Conservation (phyloP, 2,329 filamentous ascomycete genomes). For the Trichoderma koningii region DNA sequence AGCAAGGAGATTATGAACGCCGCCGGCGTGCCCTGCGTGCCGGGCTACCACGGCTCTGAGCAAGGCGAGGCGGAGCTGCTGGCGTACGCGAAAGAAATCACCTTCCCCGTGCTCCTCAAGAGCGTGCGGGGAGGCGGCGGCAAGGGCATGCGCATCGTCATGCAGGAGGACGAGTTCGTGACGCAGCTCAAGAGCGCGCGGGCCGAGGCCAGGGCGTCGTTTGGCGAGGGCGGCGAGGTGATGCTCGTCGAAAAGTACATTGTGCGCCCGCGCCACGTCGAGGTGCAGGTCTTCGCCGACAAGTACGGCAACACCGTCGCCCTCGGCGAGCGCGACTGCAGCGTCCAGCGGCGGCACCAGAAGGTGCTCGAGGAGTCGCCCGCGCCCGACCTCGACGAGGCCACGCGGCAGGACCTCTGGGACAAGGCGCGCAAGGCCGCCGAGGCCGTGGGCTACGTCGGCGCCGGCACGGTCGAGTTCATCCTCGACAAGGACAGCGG, state of each 20-base stretch:
- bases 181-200: constrained; percentile 71
- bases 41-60: constrained; percentile 87
- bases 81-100: constrained; percentile 69
- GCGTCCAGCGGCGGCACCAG: constrained; percentile 82
- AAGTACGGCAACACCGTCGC: constrained; percentile 75
- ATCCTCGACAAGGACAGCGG: constrained; percentile 81
- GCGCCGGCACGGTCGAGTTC: constrained; percentile 87
- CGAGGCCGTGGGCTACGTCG: constrained; percentile 81
- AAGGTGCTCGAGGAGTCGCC: constrained; percentile 91
- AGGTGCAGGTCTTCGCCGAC: constrained; percentile 90
- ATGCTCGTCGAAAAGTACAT: constrained; percentile 87
- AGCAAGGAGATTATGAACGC: constrained; percentile 96
- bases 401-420: constrained; percentile 63
- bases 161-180: constrained; percentile 67
- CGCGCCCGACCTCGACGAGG: constrained; percentile 65
- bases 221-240: constrained; percentile 76
- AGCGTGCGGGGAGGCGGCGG: constrained; percentile 79
- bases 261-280: constrained; percentile 76
- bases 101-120: constrained; percentile 74
- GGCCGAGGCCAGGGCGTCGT: constrained; percentile 74
- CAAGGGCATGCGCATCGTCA: constrained; percentile 80
- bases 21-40: constrained; percentile 94
- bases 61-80: constrained; percentile 67
- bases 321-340: constrained; percentile 88
- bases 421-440: constrained; percentile 66